Percentiles rank a stretch among this genome's conserved stretches.
Evolutionary conservation across 805 yeast species (phyloP).

Genomic region (Priceomyces fermenticarens): DNA sequence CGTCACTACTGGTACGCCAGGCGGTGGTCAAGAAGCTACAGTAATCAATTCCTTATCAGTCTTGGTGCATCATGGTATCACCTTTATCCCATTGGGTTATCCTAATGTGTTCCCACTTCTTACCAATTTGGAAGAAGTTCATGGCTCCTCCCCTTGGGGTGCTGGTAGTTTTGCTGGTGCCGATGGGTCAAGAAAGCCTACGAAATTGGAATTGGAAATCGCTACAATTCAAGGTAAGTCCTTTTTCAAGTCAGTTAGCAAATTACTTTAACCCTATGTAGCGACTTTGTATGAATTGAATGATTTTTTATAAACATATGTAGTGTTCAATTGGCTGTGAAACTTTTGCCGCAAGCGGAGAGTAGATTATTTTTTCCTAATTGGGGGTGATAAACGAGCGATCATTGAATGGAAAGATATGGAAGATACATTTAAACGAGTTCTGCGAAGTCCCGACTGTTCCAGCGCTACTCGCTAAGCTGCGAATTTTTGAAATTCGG

Average conservation of each 20-base stretch:
- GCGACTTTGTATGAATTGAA: too few relatives aligned
- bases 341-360: too few relatives aligned
- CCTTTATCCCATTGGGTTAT: slow-evolving; percentile 78
- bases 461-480: too few relatives aligned
- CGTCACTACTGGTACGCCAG: slow-evolving; percentile 68
- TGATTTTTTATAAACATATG: too few relatives aligned
- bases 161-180: slow-evolving; percentile 71
- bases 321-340: too few relatives aligned
- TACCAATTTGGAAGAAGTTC: slow-evolving; percentile 56
- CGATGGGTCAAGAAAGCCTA: slow-evolving; percentile 67
- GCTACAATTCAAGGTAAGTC: slow-evolving; percentile 63
- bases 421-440: too few relatives aligned
- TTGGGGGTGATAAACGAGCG: too few relatives aligned
- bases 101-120: slow-evolving; percentile 40
- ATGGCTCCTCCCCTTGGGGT: slow-evolving; percentile 87
- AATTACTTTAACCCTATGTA: not conserved
- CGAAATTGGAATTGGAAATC: slow-evolving; percentile 59
- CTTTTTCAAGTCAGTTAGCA: slow-evolving; percentile 30
- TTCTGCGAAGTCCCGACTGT: too few relatives aligned
- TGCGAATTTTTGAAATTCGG: too few relatives aligned
- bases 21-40: slow-evolving; percentile 81
- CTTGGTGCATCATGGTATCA: slow-evolving; percentile 74
- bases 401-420: too few relatives aligned
- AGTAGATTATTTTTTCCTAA: too few relatives aligned
- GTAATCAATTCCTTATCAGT: slow-evolving; percentile 56